Evolutionary conservation across 495 filamentous ascomycete species (phyloP), one percentile per base, ranked within the genome.

Genomic region (Talaromyces wortmannii): DNA sequence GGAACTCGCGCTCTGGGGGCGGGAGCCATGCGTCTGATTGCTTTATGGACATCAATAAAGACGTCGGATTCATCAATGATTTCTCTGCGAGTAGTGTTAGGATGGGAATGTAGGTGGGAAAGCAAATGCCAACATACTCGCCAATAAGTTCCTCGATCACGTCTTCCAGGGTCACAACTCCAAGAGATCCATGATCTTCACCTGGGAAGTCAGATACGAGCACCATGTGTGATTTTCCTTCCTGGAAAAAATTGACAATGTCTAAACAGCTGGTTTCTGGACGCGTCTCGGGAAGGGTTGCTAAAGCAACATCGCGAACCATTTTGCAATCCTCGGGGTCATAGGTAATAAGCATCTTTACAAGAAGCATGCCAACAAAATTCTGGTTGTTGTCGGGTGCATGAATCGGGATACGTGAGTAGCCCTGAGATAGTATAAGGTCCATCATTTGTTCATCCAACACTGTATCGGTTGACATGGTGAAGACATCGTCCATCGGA

Each of bases 211-310:
- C 88, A 6, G 91, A 96, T 8, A 97, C 92, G 29, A 98, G 78
- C 8, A 97, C 92, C 95, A 98, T 97, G 69, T 98, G 94, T 8
- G 91, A 95, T 67, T 97, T 97, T 51, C 94, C 94, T 72, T 98
- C 92, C 67, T 98, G 94, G 74, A 98, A 98, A 72, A 96, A 98
- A 73, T 98, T 98, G 67, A 98, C 87, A 59, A 97, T 98, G 65
- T 98, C 94, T 44, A 98, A 73, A 66, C 94, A 98, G 67, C 91
- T 95, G 0, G 94, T 97, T 61, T 96, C 90, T 0, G 95, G 89
- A 7, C 89, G 82, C 3, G 94, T 98, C 69, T 98, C 94, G 3
- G 95, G 95, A 0, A 98, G 78, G 0, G 94, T 97, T 31, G 95
- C 94, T 53, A 98, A 73, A 2, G 91, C 83, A 68, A 98, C 97